Evolutionary conservation across 306 rosid genomes (phyloP).

Genomic region (Albizia julibrissin): DNA sequence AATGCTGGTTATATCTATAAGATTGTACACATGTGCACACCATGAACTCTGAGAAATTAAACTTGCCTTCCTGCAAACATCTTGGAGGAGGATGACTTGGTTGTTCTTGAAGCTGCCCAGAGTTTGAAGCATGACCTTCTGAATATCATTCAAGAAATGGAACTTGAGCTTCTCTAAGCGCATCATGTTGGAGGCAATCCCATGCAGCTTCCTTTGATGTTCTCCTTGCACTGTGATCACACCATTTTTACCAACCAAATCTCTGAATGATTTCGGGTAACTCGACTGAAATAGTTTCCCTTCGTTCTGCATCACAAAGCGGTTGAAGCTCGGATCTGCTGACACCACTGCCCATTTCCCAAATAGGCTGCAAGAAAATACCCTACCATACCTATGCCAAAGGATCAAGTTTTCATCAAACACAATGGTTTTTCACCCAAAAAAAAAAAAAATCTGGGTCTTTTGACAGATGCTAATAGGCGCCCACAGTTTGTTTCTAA

Average conservation of each 20-base stretch:
- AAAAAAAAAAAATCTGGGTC: background rate
- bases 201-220: slow-evolving; percentile 81
- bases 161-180: slow-evolving; percentile 72
- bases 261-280: slow-evolving; percentile 90
- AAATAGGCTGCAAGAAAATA: slow-evolving; percentile 82
- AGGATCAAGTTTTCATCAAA: slow-evolving; percentile 3
- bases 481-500: background rate
- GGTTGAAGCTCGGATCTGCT: slow-evolving; percentile 80
- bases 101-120: slow-evolving; percentile 53
- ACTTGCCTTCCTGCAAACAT: slow-evolving; percentile 85
- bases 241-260: slow-evolving; percentile 92
- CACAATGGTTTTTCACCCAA: slow-evolving; percentile 11
- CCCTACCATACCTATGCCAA: slow-evolving; percentile 74
- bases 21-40: background rate
- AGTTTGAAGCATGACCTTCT: slow-evolving; percentile 67
- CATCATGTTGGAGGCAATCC: slow-evolving; percentile 87
- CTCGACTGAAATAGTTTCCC: slow-evolving; percentile 75
- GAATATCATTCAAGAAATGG: slow-evolving; percentile 69
- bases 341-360: slow-evolving; percentile 91
- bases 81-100: slow-evolving; percentile 73
- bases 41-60: background rate
- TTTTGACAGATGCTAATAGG: background rate
- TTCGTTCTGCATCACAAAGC: slow-evolving; percentile 89
- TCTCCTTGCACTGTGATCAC: slow-evolving; percentile 94
- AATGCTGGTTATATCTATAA: background rate